Evolutionary conservation across 176 grass and related monocot genomes (phyloP), one percentile per base, ranked within the genome.

Genomic region (Cenchrus fungigraminus): DNA sequence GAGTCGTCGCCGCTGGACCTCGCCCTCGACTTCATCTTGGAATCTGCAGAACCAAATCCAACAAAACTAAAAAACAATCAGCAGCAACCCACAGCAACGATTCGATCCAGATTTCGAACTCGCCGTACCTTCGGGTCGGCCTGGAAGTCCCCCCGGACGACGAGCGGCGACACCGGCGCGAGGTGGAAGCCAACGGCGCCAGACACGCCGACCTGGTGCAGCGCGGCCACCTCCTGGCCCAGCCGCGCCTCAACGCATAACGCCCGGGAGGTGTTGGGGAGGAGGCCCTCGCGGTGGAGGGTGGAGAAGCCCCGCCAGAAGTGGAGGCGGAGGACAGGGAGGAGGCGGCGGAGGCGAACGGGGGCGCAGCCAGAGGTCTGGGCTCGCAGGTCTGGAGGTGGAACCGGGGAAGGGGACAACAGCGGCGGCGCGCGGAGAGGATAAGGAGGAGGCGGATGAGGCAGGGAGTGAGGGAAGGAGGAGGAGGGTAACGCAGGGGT

Each of bases 241-340:
- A 98, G 83, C 9, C 96, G 89, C 10, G 96, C 93, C 2, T 93
- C 93, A 73, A 98, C 78, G 91, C 89, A 98, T 55, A 98, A 89
- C 47, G 91, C 87, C 14, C 87, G 89, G 56, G 96, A 95, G 77
- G 87, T 3, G 84, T 92, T 90, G 44, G 87, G 44, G 85, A 98
- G 93, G 77, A 94, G 89, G 46, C 46, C 34, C 5, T 68, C 78
- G 69, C 31, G 71, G 1, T 44, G 71, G 53, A 92, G 87, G 25
- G 25, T 25, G 25, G 25, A 25, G 25, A 25, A 25, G 25, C 25
- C 25, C 25, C 25, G 25, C 25, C 25, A 25, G 25, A 25, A 25
- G 25, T 25, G 25, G 25, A 25, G 25, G 25, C 25, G 25, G 25
- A 25, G 1, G 66, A 54, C 25, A 25, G 25, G 11, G 78, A n/a